Conservation (phyloP, 148 eudicot species). For the Fagopyrum esculentum region DNA sequence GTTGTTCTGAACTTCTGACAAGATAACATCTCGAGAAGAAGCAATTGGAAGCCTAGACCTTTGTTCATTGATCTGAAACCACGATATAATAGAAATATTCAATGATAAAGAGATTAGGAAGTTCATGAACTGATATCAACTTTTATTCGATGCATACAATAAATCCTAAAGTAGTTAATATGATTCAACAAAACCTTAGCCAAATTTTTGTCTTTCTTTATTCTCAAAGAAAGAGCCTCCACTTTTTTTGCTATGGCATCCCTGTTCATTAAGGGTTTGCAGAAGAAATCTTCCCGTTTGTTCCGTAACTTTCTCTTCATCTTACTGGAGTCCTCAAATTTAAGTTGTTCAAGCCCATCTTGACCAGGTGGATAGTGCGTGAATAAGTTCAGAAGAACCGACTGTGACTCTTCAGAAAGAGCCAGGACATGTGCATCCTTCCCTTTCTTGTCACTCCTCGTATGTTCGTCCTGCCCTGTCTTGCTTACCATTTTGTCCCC, state of each 20-base stretch:
- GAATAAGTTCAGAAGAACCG: constrained; percentile 56
- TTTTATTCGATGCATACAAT: background rate
- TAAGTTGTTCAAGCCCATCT: constrained; percentile 29
- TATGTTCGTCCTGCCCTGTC: no score
- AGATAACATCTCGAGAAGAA: constrained; percentile 57
- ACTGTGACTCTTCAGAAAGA: constrained; percentile 54
- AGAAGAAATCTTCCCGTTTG: constrained; percentile 40
- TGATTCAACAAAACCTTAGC: constrained; percentile 42
- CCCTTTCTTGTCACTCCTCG: background rate
- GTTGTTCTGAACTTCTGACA: constrained; percentile 51
- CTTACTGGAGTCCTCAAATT: constrained; percentile 19
- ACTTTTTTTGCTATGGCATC: constrained; percentile 43
- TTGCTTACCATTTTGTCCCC: background rate
- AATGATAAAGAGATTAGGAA: background rate
- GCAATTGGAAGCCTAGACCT: constrained; percentile 91
- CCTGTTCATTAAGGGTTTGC: constrained; percentile 37
- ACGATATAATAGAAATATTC: background rate
- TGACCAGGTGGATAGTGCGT: constrained; percentile 68
- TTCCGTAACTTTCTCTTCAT: constrained; percentile 17
- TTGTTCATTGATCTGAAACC: constrained; percentile 46
- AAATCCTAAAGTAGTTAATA: background rate
- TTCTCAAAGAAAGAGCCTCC: constrained; percentile 32
- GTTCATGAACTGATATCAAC: background rate
- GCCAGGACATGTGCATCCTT: constrained; percentile 29
- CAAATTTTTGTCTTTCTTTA: constrained; percentile 30